Percentiles rank a stretch among this genome's conserved stretches.
Conservation (phyloP, 2,329 filamentous ascomycete genomes). For the Chalara sp. region DNA sequence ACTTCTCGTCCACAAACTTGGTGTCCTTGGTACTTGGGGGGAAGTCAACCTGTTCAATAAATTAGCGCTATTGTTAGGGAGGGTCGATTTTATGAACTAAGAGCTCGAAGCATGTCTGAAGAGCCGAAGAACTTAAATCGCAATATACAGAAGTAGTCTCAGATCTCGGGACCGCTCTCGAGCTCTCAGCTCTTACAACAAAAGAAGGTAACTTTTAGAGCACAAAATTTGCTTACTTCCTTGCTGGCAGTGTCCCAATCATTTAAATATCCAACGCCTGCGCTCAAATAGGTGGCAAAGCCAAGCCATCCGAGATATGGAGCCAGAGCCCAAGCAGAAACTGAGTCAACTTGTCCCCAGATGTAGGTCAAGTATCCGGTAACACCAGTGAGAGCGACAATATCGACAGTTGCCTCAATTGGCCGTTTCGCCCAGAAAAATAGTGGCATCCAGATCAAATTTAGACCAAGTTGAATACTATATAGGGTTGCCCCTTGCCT, state of each 20-base stretch:
- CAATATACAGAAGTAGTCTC: too few relatives aligned
- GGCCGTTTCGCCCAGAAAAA: constrained; percentile 79
- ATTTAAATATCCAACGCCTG: constrained; percentile 61
- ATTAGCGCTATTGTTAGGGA: too few relatives aligned
- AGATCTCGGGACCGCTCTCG: too few relatives aligned
- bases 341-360: constrained; percentile 68
- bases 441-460: constrained; percentile 85
- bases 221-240: constrained; percentile 11
- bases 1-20: constrained; percentile 27
- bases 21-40: constrained; percentile 18
- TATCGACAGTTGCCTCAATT: constrained; percentile 67
- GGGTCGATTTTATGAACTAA: too few relatives aligned
- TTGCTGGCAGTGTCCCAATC: constrained; percentile 49
- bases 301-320: constrained; percentile 83
- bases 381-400: constrained; percentile 63
- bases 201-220: too few relatives aligned
- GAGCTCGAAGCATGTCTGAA: too few relatives aligned
- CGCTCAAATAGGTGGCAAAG: constrained; percentile 81
- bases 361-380: constrained; percentile 69
- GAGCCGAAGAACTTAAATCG: too few relatives aligned
- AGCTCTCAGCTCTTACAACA: too few relatives aligned
- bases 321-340: constrained; percentile 66
- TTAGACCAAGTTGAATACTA: constrained; percentile 64
- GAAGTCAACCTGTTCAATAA: constrained; percentile 4
- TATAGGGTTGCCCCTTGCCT: constrained; percentile 73